phyloP scores from a whole-genome alignment of 139 green algal species.

The Dunaliella primolecta region DNA sequence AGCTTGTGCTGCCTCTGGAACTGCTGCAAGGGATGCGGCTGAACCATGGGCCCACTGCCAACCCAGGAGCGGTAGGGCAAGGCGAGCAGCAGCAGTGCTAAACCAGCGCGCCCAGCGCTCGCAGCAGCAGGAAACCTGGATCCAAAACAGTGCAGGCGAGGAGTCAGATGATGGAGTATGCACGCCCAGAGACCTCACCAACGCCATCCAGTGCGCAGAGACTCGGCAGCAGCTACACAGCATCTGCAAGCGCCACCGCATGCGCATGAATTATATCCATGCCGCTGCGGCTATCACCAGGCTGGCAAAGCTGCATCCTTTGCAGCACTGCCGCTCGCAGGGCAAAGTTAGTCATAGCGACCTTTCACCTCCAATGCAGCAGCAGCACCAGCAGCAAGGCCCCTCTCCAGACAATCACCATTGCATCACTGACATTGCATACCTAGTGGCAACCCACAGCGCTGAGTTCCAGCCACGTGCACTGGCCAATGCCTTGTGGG shows the following conservation, averaged over 20 bases:
- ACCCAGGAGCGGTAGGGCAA: no score
- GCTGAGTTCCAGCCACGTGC: not conserved
- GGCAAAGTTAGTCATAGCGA: no score
- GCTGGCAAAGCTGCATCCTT: not conserved
- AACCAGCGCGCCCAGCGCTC: no score
- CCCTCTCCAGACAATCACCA: not conserved
- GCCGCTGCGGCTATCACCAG: conserved; percentile 2
- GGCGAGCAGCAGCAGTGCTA: no score
- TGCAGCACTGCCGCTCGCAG: not conserved
- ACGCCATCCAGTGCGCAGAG: not conserved
- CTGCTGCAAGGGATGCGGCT: no score
- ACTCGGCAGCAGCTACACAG: not conserved
- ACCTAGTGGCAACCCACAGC: not conserved
- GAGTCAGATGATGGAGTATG: not conserved
- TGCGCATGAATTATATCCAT: conserved; percentile 13
- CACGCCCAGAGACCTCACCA: conserved; percentile 1
- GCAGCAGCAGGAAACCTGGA: no score
- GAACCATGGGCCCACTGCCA: no score
- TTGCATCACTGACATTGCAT: not conserved
- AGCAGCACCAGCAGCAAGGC: conserved; percentile 18
- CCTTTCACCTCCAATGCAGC: no score
- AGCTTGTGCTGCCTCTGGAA: no score
- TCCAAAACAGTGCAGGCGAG: no score
- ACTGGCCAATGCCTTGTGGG: conserved; percentile 1
- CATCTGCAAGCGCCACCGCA: not conserved